Evolutionary conservation across 108 stramenopile species (phyloP), one percentile per base, ranked within the genome.

Genomic region (Discostella stelligeroides): DNA sequence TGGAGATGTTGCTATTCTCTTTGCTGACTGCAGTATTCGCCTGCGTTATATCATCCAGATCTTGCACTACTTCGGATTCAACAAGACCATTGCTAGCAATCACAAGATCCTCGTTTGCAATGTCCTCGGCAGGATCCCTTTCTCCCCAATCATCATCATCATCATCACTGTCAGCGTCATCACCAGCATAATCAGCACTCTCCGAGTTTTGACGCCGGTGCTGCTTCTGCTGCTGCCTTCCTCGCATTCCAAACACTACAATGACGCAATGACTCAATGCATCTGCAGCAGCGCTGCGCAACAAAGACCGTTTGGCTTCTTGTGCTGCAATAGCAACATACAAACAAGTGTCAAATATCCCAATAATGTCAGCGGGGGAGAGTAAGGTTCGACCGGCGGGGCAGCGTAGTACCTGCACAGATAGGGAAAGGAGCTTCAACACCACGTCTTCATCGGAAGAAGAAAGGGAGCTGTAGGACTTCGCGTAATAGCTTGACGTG

Each of bases 281-380:
- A 76, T 89, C 88, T n/a, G 82, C 83, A 0, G 87, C 92, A 21
- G 89, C 88, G 63, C 84, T 85, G 47, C 86, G 81, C n/a, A 90
- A 61, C 21, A 93, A 58, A 6, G 89, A 79, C 18, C 72, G 71
- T 29, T 85, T 85, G 28, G 84, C 85, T 28, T 82, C 83, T 78
- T 79, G 79, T 1, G 74, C 48, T 10, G 58, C 63, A 21, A 77
- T 23, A 7, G 83, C 82, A 8, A 93, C 89, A 62, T 87, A 83
- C 55, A 90, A 66, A 61, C 89, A 90, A 11, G 85, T 88, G 61
- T 90, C 89, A 47, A 93, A 78, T 17, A 93, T 64, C 37, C 88
- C 86, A 6, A 87, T 72, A 28, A 93, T 72, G 25, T 85, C 68
- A 9, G 74, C 66, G 15, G 70, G 47, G 13, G 62, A 49, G 24